Conservation (phyloP, 495 filamentous ascomycete species). For the Neurospora tetraspora region DNA sequence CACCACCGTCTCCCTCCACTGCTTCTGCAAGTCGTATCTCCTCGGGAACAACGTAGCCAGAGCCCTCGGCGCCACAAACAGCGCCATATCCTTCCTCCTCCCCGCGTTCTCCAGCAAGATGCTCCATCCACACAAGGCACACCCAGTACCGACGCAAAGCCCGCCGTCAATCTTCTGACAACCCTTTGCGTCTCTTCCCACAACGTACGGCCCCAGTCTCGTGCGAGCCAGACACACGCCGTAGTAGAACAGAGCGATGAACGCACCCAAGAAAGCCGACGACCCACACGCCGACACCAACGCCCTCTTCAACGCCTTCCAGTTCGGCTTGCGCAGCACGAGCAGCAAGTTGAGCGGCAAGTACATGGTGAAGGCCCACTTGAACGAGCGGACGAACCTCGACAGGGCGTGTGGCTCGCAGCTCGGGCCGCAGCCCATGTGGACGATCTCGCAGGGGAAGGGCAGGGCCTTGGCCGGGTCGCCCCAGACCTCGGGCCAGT, state of each 20-base stretch:
- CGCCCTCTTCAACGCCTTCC: slow-evolving; percentile 33
- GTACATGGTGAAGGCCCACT: slow-evolving; percentile 69
- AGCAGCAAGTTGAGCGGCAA: slow-evolving; percentile 65
- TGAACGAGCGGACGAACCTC: slow-evolving; percentile 63
- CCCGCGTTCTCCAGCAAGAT: slow-evolving; percentile 61
- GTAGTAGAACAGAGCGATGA: slow-evolving; percentile 81
- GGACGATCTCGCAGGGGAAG: slow-evolving; percentile 81
- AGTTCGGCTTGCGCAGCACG: slow-evolving; percentile 45
- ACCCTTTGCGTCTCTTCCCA: slow-evolving; percentile 36
- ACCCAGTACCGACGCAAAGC: slow-evolving; percentile 64
- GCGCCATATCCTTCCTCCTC: slow-evolving; percentile 65
- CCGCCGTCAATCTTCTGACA: slow-evolving; percentile 46
- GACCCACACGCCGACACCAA: slow-evolving; percentile 56
- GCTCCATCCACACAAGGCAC: slow-evolving; percentile 77
- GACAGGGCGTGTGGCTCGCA: slow-evolving; percentile 71
- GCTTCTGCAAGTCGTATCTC: slow-evolving; percentile 54
- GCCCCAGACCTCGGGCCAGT: slow-evolving; percentile 60
- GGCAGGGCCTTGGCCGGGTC: slow-evolving; percentile 65
- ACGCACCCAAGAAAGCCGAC: slow-evolving; percentile 73
- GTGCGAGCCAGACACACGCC: slow-evolving; percentile 76
- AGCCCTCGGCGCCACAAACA: slow-evolving; percentile 82
- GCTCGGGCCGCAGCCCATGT: slow-evolving; percentile 65
- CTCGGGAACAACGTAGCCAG: slow-evolving; percentile 68
- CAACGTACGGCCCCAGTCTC: slow-evolving; percentile 61
- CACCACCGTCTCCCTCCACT: slow-evolving; percentile 63